phyloP scores from a whole-genome alignment of 129 eudicot genomes.

The Saposhnikovia divaricata region DNA sequence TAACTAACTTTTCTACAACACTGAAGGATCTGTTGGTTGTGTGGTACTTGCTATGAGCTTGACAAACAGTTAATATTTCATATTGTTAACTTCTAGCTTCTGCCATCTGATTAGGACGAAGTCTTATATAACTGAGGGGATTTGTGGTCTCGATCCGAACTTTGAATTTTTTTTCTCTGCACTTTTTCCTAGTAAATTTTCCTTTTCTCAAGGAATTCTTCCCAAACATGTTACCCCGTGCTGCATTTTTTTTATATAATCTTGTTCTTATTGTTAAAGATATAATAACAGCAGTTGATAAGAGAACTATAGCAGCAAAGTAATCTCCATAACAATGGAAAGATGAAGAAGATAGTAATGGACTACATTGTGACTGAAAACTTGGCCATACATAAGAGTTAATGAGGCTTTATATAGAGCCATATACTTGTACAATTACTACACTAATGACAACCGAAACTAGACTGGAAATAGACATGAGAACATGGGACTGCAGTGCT shows the following conservation, averaged over 20 bases:
- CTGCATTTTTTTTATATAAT: background rate
- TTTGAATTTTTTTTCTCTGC: background rate
- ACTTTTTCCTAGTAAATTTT: background rate
- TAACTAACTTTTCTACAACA: background rate
- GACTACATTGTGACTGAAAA: no score
- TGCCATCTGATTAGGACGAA: background rate
- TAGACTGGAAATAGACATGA: no score
- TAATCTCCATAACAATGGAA: no score
- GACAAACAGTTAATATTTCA: background rate
- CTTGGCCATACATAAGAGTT: no score
- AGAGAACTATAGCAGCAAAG: no score
- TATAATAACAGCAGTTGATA: no score
- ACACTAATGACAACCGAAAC: no score
- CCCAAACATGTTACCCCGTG: background rate
- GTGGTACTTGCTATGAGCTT: background rate
- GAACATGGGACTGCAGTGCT: no score
- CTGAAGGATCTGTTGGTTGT: background rate
- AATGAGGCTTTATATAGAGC: no score
- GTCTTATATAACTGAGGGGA: background rate
- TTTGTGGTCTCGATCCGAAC: background rate
- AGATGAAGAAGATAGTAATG: no score
- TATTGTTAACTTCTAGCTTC: background rate
- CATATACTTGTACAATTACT: no score
- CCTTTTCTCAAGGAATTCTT: background rate
- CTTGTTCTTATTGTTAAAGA: no score